phyloP scores from a whole-genome alignment of 148 eudicot genomes.

The Diospyros kaki region DNA sequence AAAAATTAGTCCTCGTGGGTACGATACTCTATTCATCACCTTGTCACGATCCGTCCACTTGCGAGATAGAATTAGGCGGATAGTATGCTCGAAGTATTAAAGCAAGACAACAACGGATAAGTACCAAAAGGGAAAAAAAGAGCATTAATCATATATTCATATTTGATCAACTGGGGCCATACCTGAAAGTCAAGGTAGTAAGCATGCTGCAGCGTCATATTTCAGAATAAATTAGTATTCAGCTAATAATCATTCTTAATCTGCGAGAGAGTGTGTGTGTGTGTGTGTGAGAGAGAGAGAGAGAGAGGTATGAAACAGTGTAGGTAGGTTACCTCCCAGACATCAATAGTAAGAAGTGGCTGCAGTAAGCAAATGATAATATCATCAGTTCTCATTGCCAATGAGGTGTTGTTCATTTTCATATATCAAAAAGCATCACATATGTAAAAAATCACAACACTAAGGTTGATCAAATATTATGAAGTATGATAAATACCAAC shows the following conservation, averaged over 20 bases:
- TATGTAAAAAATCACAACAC: not conserved
- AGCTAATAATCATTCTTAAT: not conserved
- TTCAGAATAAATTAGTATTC: conserved; percentile 13
- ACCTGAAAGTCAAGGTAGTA: conserved; percentile 96
- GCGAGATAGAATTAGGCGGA: too few relatives aligned
- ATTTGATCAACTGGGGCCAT: conserved; percentile 1
- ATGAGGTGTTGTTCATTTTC: not conserved
- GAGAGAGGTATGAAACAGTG: not conserved
- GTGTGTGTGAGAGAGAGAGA: too few relatives aligned
- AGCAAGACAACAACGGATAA: not conserved
- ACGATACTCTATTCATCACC: too few relatives aligned
- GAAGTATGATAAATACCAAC: not conserved
- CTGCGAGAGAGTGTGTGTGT: not conserved
- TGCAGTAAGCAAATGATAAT: conserved; percentile 36
- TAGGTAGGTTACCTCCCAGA: conserved; percentile 71
- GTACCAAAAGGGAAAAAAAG: not conserved
- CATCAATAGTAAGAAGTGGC: conserved; percentile 93
- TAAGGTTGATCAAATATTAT: not conserved
- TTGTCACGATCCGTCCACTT: too few relatives aligned
- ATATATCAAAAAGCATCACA: not conserved
- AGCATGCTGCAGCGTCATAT: conserved; percentile 60
- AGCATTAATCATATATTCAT: not conserved
- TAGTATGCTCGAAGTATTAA: not conserved
- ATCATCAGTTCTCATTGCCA: conserved; percentile 4
- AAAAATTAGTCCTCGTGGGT: too few relatives aligned